Evolutionary conservation across 208 protist genomes (phyloP).

Genomic region (Acanthamoeba lenticulata): DNA sequence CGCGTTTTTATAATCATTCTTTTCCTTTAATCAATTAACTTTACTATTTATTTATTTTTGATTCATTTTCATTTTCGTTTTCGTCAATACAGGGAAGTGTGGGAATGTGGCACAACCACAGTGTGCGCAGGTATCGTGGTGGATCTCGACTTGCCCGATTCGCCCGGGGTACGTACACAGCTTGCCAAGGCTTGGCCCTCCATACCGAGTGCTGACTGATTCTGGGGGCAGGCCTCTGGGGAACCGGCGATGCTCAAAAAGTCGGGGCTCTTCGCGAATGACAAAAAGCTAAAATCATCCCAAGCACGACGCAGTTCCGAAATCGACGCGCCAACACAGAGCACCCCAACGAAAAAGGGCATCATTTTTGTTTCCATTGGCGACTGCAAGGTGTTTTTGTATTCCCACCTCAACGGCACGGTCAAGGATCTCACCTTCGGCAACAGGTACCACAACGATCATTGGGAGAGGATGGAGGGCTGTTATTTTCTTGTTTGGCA

Average conservation of each 20-base stretch:
- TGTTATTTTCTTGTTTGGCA: not conserved
- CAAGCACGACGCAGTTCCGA: not conserved
- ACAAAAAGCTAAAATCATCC: not conserved
- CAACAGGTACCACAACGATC: slow-evolving; percentile 40
- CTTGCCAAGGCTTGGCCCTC: not conserved
- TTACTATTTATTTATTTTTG: too few relatives aligned
- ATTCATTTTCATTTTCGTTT: too few relatives aligned
- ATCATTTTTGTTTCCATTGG: slow-evolving; percentile 41
- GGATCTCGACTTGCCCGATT: not conserved
- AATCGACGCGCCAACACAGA: not conserved
- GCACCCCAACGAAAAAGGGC: slow-evolving; percentile 25
- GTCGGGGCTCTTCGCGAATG: not conserved
- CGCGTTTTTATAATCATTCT: not conserved
- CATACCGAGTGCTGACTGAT: not conserved
- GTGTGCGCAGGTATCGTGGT: slow-evolving; percentile 49
- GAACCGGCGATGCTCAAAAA: not conserved
- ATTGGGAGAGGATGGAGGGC: too few relatives aligned
- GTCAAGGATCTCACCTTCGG: slow-evolving; percentile 47
- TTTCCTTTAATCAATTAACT: too few relatives aligned
- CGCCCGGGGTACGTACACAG: not conserved
- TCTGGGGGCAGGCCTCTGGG: not conserved
- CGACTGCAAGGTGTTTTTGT: slow-evolving; percentile 64
- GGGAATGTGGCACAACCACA: slow-evolving; percentile 66
- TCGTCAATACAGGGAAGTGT: slow-evolving; percentile 58
- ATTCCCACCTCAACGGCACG: not conserved